Evolutionary conservation across 352 stramenopile species (phyloP).

Genomic region (Globisporangium orthogonon): DNA sequence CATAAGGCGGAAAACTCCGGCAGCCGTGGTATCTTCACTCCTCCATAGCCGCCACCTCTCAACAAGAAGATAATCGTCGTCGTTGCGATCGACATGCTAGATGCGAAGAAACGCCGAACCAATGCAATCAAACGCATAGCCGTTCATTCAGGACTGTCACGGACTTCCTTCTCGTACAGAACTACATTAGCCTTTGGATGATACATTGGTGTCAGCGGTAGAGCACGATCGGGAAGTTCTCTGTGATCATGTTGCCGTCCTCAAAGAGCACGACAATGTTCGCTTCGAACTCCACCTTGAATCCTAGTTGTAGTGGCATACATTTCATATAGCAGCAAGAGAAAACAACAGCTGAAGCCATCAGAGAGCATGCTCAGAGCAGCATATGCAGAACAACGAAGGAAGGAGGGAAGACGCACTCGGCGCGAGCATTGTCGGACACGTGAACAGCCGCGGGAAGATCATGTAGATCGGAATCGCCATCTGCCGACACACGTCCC

Average conservation of each 20-base stretch:
- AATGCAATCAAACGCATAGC: neutral
- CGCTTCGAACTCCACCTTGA: constrained; percentile 91
- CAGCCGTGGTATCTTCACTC: neutral
- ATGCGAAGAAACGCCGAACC: neutral
- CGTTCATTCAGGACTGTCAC: neutral
- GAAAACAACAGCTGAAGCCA: neutral
- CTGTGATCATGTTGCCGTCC: constrained; percentile 88
- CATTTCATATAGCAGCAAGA: too few species aligned
- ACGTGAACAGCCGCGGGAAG: constrained; percentile 90
- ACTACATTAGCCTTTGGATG: neutral
- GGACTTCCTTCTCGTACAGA: neutral
- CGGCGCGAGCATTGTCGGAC: constrained; percentile 84
- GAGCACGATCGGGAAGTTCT: constrained; percentile 86
- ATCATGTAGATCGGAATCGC: constrained; percentile 94
- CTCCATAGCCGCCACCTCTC: neutral
- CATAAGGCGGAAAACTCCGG: too few species aligned
- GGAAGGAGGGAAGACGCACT: constrained; percentile 18
- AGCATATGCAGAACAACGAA: neutral
- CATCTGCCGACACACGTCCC: constrained; percentile 85
- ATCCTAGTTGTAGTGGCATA: constrained; percentile 24
- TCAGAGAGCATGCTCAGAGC: neutral
- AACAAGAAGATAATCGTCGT: too few species aligned
- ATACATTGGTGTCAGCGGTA: constrained; percentile 38
- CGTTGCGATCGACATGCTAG: too few species aligned
- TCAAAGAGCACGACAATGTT: constrained; percentile 92